Percentiles rank a stretch among this genome's conserved stretches.
Conservation (phyloP, 192 early-diverging fungal genomes). For the Podila horticola region DNA sequence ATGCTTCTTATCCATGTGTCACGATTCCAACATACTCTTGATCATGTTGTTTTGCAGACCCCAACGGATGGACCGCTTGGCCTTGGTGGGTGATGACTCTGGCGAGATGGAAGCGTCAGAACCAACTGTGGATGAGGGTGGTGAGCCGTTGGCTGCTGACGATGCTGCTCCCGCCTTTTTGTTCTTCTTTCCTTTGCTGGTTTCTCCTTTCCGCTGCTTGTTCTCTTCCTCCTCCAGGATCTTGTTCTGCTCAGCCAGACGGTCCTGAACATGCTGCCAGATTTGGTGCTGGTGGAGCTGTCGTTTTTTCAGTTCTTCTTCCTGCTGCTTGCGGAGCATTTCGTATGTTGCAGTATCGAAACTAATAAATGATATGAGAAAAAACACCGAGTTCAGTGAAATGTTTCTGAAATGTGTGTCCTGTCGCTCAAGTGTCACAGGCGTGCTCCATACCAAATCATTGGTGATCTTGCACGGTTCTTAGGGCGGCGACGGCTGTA, state of each 20-base stretch:
- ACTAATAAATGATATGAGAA: background rate
- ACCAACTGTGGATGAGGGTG: background rate
- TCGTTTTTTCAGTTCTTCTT: conserved; percentile 19
- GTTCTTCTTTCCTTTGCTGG: conserved; percentile 3
- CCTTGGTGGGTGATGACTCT: conserved; percentile 12
- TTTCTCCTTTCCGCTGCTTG: background rate
- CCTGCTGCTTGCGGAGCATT: conserved; percentile 26
- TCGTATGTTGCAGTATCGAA: conserved; percentile 39
- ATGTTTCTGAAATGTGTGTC: background rate
- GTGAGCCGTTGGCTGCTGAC: background rate
- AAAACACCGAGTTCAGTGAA: background rate
- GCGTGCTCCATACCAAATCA: conserved; percentile 23
- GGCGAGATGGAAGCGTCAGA: conserved; percentile 12
- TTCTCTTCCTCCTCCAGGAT: conserved; percentile 7
- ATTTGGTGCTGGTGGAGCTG: conserved; percentile 44
- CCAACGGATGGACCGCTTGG: conserved; percentile 43
- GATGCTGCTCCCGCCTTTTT: background rate
- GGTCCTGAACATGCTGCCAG: conserved; percentile 51
- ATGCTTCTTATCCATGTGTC: background rate
- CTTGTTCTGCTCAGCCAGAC: conserved; percentile 33
- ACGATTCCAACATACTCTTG: conserved; percentile 18
- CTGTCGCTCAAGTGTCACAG: background rate
- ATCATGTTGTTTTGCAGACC: conserved; percentile 39
- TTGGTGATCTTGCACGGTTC: conserved; percentile 14
- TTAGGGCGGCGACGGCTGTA: conserved; percentile 30